Conservation (phyloP, 352 stramenopile species). For the Phytophthora idaei region DNA sequence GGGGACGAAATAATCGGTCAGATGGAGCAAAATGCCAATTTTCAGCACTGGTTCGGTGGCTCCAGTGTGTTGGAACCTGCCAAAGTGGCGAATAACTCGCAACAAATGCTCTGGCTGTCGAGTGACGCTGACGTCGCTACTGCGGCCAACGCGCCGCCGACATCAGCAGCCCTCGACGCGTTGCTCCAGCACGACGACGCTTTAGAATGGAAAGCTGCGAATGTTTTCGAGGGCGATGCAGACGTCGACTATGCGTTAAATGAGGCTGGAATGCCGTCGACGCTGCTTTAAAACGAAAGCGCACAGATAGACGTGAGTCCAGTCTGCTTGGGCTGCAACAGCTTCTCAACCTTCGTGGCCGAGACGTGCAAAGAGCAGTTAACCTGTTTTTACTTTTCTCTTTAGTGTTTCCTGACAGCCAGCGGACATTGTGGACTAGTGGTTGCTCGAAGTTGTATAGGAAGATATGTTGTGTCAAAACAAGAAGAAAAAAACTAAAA, state of each 20-base stretch:
- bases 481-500: background rate
- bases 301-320: constrained; percentile 16
- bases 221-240: constrained; percentile 24
- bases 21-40: constrained; percentile 4
- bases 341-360: too few species aligned
- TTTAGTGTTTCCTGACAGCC: constrained; percentile 13
- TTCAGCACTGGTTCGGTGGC: constrained; percentile 21
- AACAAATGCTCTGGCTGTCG: constrained; percentile 18
- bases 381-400: constrained; percentile 16
- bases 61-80: background rate
- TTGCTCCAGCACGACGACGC: constrained; percentile 33
- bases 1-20: background rate
- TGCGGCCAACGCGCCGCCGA: constrained; percentile 12
- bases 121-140: constrained; percentile 3
- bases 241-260: constrained; percentile 32
- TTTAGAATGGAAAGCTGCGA: constrained; percentile 39
- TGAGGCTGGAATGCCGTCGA: constrained; percentile 32
- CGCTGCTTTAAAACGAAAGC: constrained; percentile 31
- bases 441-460: constrained; percentile 7
- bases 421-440: constrained; percentile 5
- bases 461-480: constrained; percentile 17
- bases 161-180: constrained; percentile 40
- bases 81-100: constrained; percentile 2
- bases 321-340: too few species aligned
- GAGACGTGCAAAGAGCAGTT: constrained; percentile 6